phyloP scores from a whole-genome alignment of 2,329 filamentous ascomycete genomes.

The Achaetomium macrosporum region DNA sequence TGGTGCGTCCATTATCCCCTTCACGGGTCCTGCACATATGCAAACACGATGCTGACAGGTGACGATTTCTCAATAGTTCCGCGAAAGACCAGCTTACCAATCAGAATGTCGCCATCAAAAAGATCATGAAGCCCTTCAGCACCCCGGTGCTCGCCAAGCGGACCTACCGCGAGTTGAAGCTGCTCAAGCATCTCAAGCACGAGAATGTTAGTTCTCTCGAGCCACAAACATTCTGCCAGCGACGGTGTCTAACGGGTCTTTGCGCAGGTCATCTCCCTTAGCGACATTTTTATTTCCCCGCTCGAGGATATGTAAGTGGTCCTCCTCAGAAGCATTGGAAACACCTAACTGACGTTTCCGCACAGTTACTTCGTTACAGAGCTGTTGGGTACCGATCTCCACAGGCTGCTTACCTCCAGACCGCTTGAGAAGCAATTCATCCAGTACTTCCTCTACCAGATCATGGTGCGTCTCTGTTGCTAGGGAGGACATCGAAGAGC shows the following conservation, averaged over 20 bases:
- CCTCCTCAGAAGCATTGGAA: neutral
- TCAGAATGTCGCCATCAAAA: conserved; percentile 97
- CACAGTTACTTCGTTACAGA: conserved; percentile 94
- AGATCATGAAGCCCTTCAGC: conserved; percentile 99
- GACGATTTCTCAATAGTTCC: conserved; percentile 55
- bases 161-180: conserved; percentile 94
- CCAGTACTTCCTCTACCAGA: conserved; percentile 99
- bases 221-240: neutral
- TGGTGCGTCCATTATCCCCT: conserved; percentile 52
- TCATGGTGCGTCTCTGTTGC: conserved; percentile 62
- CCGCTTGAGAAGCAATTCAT: conserved; percentile 99
- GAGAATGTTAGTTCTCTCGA: conserved; percentile 67
- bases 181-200: conserved; percentile 92
- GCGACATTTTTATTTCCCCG: conserved; percentile 99
- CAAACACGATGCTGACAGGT: conserved; percentile 15
- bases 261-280: conserved; percentile 84
- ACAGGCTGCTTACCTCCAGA: conserved; percentile 88
- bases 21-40: neutral
- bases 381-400: conserved; percentile 91
- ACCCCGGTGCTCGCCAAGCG: conserved; percentile 97
- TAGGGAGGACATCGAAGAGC: neutral
- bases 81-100: conserved; percentile 96
- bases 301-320: conserved; percentile 86
- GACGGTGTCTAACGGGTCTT: conserved; percentile 16
- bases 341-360: conserved; percentile 17